phyloP scores from a whole-genome alignment of 2,329 filamentous ascomycete species.

The Alternaria incomplexa region DNA sequence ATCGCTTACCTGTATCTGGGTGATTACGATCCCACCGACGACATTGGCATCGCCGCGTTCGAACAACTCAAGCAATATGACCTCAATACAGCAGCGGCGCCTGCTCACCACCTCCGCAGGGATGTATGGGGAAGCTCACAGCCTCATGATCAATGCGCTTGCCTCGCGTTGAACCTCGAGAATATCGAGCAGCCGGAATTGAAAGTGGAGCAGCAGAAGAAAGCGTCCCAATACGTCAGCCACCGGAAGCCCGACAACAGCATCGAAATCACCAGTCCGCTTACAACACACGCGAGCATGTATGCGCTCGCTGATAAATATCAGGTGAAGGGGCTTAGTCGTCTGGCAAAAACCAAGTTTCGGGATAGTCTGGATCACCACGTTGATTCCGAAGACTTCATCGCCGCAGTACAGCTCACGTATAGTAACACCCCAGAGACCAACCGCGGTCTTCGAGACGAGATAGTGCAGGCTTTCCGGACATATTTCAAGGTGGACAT shows the following conservation, averaged over 20 bases:
- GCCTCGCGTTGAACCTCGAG: slow-evolving; percentile 4
- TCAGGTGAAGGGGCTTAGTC: slow-evolving; percentile 14
- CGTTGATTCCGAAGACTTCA: slow-evolving; percentile 32
- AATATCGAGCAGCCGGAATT: not conserved
- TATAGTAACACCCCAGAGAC: slow-evolving; percentile 34
- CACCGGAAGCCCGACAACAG: not conserved
- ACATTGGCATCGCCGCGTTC: not conserved
- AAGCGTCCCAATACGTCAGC: not conserved
- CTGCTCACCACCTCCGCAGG: slow-evolving; percentile 2
- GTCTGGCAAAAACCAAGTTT: slow-evolving; percentile 19
- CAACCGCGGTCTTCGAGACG: slow-evolving; percentile 41
- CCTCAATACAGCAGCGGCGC: not conserved
- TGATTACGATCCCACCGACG: slow-evolving; percentile 25
- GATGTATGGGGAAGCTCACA: not conserved
- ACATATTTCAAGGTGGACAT: slow-evolving; percentile 24
- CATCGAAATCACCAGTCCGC: slow-evolving; percentile 38
- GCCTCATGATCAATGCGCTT: slow-evolving; percentile 6
- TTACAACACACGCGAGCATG: slow-evolving; percentile 25
- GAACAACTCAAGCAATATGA: slow-evolving; percentile 2
- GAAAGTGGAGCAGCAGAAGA: not conserved
- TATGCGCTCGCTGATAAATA: slow-evolving; percentile 29
- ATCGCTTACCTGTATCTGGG: slow-evolving; percentile 25
- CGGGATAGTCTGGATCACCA: slow-evolving; percentile 10
- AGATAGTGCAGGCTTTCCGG: slow-evolving; percentile 28
- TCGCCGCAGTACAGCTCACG: slow-evolving; percentile 29